phyloP scores from a whole-genome alignment of 352 stramenopile genomes.

The Blastocystis sp. region DNA sequence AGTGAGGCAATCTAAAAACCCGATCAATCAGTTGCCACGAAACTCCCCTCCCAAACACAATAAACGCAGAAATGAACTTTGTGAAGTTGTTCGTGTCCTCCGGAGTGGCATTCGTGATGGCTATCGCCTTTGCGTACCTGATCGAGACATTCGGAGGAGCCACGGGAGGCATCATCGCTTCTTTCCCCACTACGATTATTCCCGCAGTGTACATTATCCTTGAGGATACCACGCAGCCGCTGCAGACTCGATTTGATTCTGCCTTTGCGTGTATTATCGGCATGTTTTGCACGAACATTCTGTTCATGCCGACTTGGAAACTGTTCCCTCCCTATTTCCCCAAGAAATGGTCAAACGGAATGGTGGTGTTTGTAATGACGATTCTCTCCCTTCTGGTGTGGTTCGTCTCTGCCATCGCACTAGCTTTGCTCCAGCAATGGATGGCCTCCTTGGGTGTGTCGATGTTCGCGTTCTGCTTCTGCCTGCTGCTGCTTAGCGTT shows the following conservation, averaged over 20 bases:
- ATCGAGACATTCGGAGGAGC: constrained; percentile 61
- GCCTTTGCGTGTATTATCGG: constrained; percentile 13
- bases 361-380: constrained; percentile 17
- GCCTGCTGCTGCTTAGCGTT: neutral
- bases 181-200: constrained; percentile 48
- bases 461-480: neutral
- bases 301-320: constrained; percentile 59
- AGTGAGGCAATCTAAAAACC: too few relatives aligned
- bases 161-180: constrained; percentile 28
- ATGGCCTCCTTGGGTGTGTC: neutral
- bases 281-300: constrained; percentile 36
- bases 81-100: constrained; percentile 18
- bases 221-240: neutral
- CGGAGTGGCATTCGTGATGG: constrained; percentile 45
- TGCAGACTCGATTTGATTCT: neutral
- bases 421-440: neutral
- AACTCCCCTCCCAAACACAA: too few relatives aligned
- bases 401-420: constrained; percentile 4
- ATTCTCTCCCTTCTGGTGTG: constrained; percentile 36
- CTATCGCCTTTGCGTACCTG: constrained; percentile 26
- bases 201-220: constrained; percentile 45
- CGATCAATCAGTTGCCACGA: too few relatives aligned
- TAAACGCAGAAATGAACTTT: constrained; percentile 1
- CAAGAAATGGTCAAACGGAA: constrained; percentile 28
- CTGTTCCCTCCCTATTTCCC: constrained; percentile 31